Conservation (phyloP, 2,329 filamentous ascomycete species). For the Hansfordia pulvinata region DNA sequence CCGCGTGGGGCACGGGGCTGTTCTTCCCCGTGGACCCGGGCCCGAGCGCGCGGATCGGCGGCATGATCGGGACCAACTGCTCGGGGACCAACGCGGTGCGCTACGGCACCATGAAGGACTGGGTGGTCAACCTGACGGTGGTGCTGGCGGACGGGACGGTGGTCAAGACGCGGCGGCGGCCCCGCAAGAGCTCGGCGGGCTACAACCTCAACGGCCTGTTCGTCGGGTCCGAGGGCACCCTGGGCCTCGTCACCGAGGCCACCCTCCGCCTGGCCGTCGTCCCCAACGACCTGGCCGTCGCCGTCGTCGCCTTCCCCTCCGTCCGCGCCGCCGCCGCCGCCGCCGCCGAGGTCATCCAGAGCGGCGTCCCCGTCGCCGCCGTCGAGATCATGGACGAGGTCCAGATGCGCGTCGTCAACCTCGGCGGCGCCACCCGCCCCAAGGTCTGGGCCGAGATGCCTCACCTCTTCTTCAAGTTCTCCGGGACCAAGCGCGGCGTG, state of each 20-base stretch:
- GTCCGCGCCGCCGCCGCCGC: conserved; percentile 65
- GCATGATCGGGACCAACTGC: conserved; percentile 71
- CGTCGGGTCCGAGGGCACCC: conserved; percentile 68
- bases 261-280: conserved; percentile 69
- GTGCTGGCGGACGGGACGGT: conserved; percentile 67
- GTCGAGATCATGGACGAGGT: conserved; percentile 86
- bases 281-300: conserved; percentile 63
- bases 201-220: conserved; percentile 75
- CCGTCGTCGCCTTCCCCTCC: conserved; percentile 65
- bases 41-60: conserved; percentile 61
- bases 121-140: conserved; percentile 72
- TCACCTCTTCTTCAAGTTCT: conserved; percentile 77
- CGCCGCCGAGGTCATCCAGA: conserved; percentile 62
- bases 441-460: conserved; percentile 61
- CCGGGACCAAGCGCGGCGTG: conserved; percentile 66
- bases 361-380: conserved; percentile 58
- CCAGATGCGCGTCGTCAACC: conserved; percentile 73
- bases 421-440: conserved; percentile 54
- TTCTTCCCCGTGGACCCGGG: conserved; percentile 88
- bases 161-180: conserved; percentile 67
- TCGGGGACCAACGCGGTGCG: conserved; percentile 68
- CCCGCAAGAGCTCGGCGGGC: conserved; percentile 67
- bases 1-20: conserved; percentile 58
- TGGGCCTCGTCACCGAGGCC: conserved; percentile 71
- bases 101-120: conserved; percentile 81